Conservation (phyloP, 225 moss, liverwort and hornwort genomes). For the Pseudoscleropodium purum region DNA sequence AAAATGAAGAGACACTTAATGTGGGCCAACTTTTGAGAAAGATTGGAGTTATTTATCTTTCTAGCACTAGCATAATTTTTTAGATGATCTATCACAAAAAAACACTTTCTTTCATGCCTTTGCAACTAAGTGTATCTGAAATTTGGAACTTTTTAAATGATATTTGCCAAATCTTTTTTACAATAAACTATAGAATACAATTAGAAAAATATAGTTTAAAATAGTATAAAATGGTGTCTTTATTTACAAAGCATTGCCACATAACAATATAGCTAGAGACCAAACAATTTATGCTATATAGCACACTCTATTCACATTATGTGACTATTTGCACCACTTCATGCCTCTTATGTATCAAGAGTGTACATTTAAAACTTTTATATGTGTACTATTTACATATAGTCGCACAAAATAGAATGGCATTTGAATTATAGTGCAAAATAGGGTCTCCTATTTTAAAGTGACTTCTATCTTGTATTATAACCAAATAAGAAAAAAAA, state of each 20-base stretch:
- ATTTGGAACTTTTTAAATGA: too few relatives aligned
- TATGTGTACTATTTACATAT: background rate
- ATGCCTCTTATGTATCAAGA: background rate
- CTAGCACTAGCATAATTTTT: too few relatives aligned
- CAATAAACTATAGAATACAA: accelerated
- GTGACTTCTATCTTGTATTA: accelerated
- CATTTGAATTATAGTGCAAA: accelerated
- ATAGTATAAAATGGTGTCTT: background rate
- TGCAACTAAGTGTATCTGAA: too few relatives aligned
- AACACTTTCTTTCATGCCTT: too few relatives aligned
- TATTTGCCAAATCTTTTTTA: background rate
- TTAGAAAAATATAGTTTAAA: background rate
- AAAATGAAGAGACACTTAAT: too few relatives aligned
- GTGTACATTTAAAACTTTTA: background rate
- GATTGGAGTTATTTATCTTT: too few relatives aligned
- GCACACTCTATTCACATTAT: accelerated
- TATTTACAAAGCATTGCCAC: background rate
- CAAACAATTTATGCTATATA: accelerated
- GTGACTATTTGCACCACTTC: accelerated
- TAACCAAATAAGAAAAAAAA: background rate
- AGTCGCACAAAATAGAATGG: background rate
- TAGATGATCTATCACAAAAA: too few relatives aligned
- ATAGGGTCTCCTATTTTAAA: background rate
- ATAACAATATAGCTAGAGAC: accelerated
- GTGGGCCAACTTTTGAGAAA: too few relatives aligned